phyloP scores from a whole-genome alignment of 2,329 filamentous ascomycete genomes.

The Pseudogymnoascus sp. region DNA sequence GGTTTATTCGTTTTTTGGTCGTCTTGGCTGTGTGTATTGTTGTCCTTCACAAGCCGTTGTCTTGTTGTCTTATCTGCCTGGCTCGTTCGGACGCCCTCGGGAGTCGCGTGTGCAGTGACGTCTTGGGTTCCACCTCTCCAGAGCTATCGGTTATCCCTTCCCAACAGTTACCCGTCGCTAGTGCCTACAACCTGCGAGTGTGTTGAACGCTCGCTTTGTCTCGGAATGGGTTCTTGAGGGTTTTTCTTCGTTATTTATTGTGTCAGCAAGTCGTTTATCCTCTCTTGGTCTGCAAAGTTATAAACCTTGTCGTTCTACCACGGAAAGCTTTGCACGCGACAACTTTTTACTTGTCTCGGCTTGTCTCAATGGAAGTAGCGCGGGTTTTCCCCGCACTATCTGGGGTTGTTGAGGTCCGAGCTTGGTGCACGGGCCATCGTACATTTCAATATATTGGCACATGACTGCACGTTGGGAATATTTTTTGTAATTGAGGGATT shows the following conservation, averaged over 20 bases:
- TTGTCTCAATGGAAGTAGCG: slow-evolving; percentile 4
- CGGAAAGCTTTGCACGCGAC: neutral
- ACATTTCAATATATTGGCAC: neutral
- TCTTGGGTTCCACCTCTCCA: neutral
- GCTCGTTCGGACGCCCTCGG: neutral
- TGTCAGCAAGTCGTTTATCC: neutral
- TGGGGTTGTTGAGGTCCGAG: neutral
- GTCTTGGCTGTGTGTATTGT: neutral
- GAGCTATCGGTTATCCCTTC: slow-evolving; percentile 1
- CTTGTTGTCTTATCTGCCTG: slow-evolving; percentile 2
- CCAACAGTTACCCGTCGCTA: slow-evolving; percentile 8
- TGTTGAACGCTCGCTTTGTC: neutral
- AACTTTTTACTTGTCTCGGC: neutral
- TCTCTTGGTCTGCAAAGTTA: neutral
- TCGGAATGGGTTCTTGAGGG: neutral
- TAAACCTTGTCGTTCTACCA: slow-evolving; percentile 1
- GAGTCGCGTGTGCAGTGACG: slow-evolving; percentile 7
- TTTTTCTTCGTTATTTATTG: neutral
- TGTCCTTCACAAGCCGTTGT: neutral
- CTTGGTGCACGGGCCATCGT: neutral
- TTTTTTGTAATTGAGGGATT: neutral
- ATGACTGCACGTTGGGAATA: neutral
- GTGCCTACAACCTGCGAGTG: neutral
- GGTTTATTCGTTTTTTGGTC: neutral
- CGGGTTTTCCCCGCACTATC: neutral